Evolutionary conservation across 805 yeast species (phyloP), one percentile per base, ranked within the genome.

Genomic region (Candida silvicultrix): DNA sequence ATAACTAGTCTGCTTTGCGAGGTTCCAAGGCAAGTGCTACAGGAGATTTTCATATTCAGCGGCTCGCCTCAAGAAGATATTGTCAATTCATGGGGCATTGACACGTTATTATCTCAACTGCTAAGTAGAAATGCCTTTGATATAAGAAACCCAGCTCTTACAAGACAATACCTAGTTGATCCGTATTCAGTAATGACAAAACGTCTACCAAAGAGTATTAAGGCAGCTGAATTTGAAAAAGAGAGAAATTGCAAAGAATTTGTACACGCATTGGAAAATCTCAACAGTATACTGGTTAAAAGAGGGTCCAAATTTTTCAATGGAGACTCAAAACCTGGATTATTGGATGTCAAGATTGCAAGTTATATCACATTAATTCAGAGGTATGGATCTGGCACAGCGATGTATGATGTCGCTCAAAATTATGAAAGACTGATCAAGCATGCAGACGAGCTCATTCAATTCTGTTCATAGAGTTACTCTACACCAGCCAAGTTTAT

Each of bases 71-170:
- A 18, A 14, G 36, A 45, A 19, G 36, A 34, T 6, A 22, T 41
- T 20, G 45, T 54, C 2, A 50, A 53, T 31, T 44, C 18, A 8
- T 25, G 53, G 12, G 49, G 52, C 1, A 29, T 57, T 0, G 36
- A 40, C 4, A 45, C 49, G 3, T 22, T 56, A 31, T 49, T 65
- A 41, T 12, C 42, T 1, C 48, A 55, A 6, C 41, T 69, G 12
- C 44, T 60, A 5, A 55, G 52, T 20, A 59, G 75, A 43, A 63
- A 66, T 42, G 63, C 62, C 22, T 71, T 66, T 51, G 43, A 64
- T 38, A 23, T 65, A 38, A 65, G 78, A 52, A 69, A 74, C 47
- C 65, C 66, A 6, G 61, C 52, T 36, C 52, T 61, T 2, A 44
- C 65, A 5, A 51, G 52, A 19, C 23, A 48, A 21, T 42, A 36